phyloP scores from a whole-genome alignment of 768 basidiomycete species.

The Tricholoma terreum region DNA sequence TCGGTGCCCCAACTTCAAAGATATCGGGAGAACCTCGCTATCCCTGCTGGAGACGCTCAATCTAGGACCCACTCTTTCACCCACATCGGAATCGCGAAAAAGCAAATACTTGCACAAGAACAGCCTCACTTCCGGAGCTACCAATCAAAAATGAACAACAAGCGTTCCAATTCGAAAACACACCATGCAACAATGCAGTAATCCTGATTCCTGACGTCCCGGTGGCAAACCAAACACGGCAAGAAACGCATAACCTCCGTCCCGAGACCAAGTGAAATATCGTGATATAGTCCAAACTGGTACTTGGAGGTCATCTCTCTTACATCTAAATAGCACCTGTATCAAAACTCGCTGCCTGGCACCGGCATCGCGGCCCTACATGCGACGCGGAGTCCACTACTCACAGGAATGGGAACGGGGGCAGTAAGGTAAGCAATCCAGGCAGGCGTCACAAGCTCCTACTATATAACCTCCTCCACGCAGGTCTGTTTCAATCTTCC shows the following conservation, averaged over 20 bases:
- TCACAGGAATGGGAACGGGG: not conserved
- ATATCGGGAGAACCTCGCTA: no score
- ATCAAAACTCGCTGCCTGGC: not conserved
- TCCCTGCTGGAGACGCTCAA: no score
- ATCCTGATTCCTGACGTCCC: no score
- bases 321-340: no score
- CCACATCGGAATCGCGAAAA: no score
- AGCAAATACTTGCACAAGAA: no score
- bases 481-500: conserved; percentile 9
- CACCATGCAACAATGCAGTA: not conserved
- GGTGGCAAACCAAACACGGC: not conserved
- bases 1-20: no score
- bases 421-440: not conserved
- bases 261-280: not conserved
- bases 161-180: not conserved
- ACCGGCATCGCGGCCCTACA: conserved; percentile 18
- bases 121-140: not conserved
- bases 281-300: not conserved
- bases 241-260: not conserved
- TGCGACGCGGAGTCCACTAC: conserved; percentile 2
- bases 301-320: not conserved
- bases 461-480: conserved; percentile 14
- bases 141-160: not conserved
- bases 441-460: not conserved
- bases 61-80: no score